phyloP scores from a whole-genome alignment of 306 rosid genomes.

The Spatholobus suberectus region DNA sequence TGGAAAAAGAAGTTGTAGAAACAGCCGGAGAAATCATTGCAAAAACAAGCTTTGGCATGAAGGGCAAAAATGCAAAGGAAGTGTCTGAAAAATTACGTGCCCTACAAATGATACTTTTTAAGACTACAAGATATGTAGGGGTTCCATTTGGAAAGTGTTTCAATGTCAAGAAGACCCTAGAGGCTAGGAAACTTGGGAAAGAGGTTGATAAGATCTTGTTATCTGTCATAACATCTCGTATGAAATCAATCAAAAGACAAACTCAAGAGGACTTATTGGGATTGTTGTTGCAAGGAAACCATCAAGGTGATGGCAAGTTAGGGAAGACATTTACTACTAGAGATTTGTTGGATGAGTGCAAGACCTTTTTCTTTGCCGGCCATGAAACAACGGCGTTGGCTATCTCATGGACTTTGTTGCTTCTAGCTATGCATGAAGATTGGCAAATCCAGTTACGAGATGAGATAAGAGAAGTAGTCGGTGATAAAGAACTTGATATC shows the following conservation, averaged over 20 bases:
- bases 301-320: conserved; percentile 32
- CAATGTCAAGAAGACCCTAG: conserved; percentile 55
- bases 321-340: conserved; percentile 50
- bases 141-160: conserved; percentile 68
- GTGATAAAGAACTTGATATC: conserved; percentile 54
- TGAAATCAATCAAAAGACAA: conserved; percentile 17
- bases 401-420: conserved; percentile 80
- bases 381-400: conserved; percentile 97
- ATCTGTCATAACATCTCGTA: conserved; percentile 47
- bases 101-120: conserved; percentile 71
- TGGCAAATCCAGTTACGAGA: conserved; percentile 75
- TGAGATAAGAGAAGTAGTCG: conserved; percentile 68
- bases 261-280: conserved; percentile 62
- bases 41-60: conserved; percentile 76
- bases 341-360: conserved; percentile 82
- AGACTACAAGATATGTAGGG: conserved; percentile 71
- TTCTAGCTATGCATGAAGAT: conserved; percentile 63
- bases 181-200: conserved; percentile 67
- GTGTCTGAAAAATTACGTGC: conserved; percentile 64
- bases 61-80: conserved; percentile 46
- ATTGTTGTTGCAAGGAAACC: conserved; percentile 56
- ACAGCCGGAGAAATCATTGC: conserved; percentile 87
- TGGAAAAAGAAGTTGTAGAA: conserved; percentile 61
- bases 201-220: conserved; percentile 64
- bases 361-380: conserved; percentile 89